Evolutionary conservation across 768 basidiomycete species (phyloP).

Genomic region (Clathrus columnatus): DNA sequence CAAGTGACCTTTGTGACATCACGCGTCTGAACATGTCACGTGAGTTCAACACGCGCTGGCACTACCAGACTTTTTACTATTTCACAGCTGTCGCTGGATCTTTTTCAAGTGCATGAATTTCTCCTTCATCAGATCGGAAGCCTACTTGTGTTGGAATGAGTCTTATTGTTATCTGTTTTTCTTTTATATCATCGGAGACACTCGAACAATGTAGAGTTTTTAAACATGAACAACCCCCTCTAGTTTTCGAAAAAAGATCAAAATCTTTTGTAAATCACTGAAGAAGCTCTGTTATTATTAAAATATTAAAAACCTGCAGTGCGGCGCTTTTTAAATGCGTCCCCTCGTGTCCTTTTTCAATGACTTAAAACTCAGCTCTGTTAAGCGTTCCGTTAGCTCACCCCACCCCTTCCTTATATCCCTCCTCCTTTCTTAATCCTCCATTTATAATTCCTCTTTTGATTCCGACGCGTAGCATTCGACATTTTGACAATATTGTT

Average conservation of each 20-base stretch:
- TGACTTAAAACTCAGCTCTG: not conserved
- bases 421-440: not conserved
- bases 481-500: not conserved
- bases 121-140: no score
- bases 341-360: not conserved
- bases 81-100: no score
- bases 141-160: no score
- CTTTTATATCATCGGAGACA: no score
- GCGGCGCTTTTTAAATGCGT: not conserved
- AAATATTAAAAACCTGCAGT: not conserved
- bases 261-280: no score
- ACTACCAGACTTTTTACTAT: no score
- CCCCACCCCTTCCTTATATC: not conserved
- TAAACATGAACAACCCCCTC: no score
- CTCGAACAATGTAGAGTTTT: no score
- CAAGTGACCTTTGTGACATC: not conserved
- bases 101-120: no score
- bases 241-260: no score
- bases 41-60: conserved; percentile 8
- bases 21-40: conserved; percentile 10
- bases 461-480: not conserved
- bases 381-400: not conserved
- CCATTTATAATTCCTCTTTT: not conserved
- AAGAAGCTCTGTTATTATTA: no score
- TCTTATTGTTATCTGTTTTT: no score